Evolutionary conservation across 208 protist genomes (phyloP).

Genomic region (Leishmania gerbilli): DNA sequence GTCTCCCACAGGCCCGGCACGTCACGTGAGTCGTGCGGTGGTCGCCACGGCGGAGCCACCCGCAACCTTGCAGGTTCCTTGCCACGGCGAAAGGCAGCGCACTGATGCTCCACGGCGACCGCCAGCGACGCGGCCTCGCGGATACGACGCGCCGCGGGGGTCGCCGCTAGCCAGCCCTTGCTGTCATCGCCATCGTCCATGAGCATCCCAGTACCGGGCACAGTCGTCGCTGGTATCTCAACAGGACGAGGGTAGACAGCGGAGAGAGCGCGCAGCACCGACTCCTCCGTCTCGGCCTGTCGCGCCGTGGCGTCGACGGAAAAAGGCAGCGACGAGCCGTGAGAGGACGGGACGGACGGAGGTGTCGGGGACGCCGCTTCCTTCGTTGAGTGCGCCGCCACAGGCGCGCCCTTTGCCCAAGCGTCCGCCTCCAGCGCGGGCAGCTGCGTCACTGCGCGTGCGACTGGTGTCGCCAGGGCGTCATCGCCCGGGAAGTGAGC

Average conservation of each 20-base stretch:
- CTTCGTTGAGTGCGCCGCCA: neutral
- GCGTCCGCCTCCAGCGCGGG: neutral
- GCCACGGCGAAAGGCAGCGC: slow-evolving; percentile 21
- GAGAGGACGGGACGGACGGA: neutral
- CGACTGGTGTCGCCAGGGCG: neutral
- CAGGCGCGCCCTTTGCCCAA: neutral
- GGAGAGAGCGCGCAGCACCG: slow-evolving; percentile 13
- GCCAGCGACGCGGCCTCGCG: slow-evolving; percentile 45
- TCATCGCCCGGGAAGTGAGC: neutral
- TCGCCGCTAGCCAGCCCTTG: slow-evolving; percentile 5
- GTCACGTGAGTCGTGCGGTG: slow-evolving; percentile 36
- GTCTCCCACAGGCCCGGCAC: slow-evolving; percentile 53
- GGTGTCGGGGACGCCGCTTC: neutral
- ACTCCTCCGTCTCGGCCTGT: slow-evolving; percentile 21
- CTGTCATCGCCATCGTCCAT: neutral
- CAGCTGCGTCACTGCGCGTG: neutral
- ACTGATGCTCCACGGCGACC: slow-evolving; percentile 47
- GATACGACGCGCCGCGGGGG: slow-evolving; percentile 28
- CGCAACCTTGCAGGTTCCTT: slow-evolving; percentile 20
- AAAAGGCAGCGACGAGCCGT: neutral
- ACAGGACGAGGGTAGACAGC: neutral
- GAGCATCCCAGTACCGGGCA: neutral
- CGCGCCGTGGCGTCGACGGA: slow-evolving; percentile 25
- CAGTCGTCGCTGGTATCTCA: neutral
- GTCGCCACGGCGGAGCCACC: slow-evolving; percentile 37